A percentile compares a stretch with the other conserved stretches of the same genome.
Conservation (phyloP, 257 asterid species). For the Ligustrum vulgare region DNA sequence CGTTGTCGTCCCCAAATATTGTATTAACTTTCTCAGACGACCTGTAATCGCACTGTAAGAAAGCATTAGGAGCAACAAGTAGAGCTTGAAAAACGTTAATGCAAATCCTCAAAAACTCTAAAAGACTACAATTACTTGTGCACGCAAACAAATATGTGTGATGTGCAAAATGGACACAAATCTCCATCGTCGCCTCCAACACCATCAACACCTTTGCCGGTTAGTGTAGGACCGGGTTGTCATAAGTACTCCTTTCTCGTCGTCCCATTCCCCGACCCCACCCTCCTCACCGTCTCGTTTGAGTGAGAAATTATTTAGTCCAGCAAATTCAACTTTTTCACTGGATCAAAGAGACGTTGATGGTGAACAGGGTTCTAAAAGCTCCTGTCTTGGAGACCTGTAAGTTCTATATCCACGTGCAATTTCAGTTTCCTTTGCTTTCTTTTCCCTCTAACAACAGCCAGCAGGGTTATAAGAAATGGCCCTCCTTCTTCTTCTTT, state of each 20-base stretch:
- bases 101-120: too few relatives aligned
- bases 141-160: neutral
- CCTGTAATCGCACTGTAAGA: neutral
- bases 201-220: slow-evolving; percentile 26
- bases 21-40: neutral
- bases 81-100: neutral
- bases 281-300: neutral
- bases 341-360: slow-evolving; percentile 13
- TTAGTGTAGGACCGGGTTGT: slow-evolving; percentile 27
- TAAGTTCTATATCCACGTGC: slow-evolving; percentile 18
- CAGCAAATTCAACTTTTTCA: slow-evolving; percentile 14
- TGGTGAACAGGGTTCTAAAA: neutral
- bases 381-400: slow-evolving; percentile 26
- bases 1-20: too few relatives aligned
- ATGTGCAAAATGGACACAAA: neutral
- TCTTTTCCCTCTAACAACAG: neutral
- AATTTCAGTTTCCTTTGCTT: neutral
- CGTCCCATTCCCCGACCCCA: slow-evolving; percentile 11
- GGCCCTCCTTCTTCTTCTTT: too few relatives aligned
- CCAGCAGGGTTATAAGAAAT: neutral
- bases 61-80: neutral
- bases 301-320: neutral
- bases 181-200: slow-evolving; percentile 6
- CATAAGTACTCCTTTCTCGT: slow-evolving; percentile 19
- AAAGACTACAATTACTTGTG: neutral